These are phyloP conservation scores for Xylariales sp. DNA, from an alignment of 2,329 filamentous ascomycete species.

Conservation along the genomic window DNA sequence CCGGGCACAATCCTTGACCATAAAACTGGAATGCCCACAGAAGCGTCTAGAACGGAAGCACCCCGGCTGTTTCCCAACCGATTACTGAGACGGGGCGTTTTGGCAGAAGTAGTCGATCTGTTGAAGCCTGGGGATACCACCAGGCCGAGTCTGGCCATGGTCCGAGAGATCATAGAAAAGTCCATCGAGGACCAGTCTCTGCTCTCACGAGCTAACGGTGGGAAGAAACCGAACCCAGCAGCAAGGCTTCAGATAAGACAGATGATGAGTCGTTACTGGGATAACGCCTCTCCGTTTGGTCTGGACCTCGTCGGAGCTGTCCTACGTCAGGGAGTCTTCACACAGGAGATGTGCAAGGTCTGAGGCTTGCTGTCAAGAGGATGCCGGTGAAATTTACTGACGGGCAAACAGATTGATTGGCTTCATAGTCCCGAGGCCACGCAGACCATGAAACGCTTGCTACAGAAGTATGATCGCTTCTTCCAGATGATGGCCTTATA, in stretches of 20 bases:
- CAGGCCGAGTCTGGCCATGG: slow-evolving; percentile 2
- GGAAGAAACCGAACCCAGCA: background rate
- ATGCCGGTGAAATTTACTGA: background rate
- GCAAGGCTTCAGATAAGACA: slow-evolving; percentile 1
- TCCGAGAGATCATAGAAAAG: background rate
- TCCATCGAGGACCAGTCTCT: slow-evolving; percentile 2
- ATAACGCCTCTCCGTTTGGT: slow-evolving; percentile 1
- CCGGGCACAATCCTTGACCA: slow-evolving; percentile 1
- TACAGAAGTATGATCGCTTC: slow-evolving; percentile 2
- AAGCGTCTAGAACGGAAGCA: background rate
- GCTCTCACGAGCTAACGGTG: background rate
- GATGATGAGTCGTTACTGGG: slow-evolving; percentile 7
- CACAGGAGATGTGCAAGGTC: slow-evolving; percentile 6
- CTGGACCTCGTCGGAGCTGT: slow-evolving; percentile 1
- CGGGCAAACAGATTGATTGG: background rate
- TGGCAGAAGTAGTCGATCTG: slow-evolving; percentile 3
- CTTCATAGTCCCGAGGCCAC: slow-evolving; percentile 2
- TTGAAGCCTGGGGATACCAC: slow-evolving; percentile 2
- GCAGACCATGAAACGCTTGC: background rate
- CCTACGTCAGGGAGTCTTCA: slow-evolving; percentile 2
- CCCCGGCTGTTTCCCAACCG: slow-evolving; percentile 2
- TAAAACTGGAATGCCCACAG: background rate
- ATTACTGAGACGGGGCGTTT: background rate
- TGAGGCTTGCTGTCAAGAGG: background rate
- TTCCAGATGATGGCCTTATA: background rate